A percentile compares a stretch with the other conserved stretches of the same genome.
Conservation (phyloP, 441 rosid genomes). For the Melastoma candidum region DNA sequence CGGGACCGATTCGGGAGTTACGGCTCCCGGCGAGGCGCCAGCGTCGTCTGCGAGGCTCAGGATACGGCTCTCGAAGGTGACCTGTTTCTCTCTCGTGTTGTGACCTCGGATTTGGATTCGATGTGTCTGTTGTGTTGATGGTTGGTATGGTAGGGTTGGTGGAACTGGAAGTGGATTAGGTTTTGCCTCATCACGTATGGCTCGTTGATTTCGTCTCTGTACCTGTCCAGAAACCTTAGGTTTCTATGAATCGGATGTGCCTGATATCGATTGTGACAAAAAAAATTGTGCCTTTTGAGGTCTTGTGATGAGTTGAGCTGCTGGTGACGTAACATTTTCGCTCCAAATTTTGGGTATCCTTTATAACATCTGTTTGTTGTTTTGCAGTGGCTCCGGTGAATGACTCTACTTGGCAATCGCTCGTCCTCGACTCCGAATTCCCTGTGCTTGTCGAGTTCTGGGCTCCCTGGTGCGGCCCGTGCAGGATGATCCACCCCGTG, state of each 20-base stretch:
- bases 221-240: neutral
- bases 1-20: conserved; percentile 12
- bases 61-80: conserved; percentile 62
- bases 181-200: neutral
- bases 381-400: conserved; percentile 47
- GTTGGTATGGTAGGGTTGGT: neutral
- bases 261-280: neutral
- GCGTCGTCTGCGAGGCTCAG: conserved; percentile 61
- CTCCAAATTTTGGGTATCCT: neutral
- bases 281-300: no score
- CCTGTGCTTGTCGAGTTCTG: conserved; percentile 87
- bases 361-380: conserved; percentile 1
- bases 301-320: neutral
- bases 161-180: no score
- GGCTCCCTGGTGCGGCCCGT: conserved; percentile 99
- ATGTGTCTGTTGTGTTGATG: neutral
- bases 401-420: conserved; percentile 63
- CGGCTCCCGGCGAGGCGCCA: conserved; percentile 16
- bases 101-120: neutral
- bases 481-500: conserved; percentile 84
- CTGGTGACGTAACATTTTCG: neutral
- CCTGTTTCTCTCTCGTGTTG: neutral
- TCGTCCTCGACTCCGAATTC: conserved; percentile 50
- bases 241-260: neutral
- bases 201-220: neutral